Conservation (phyloP, 139 green algal genomes). For the Haematococcus lacustris region DNA sequence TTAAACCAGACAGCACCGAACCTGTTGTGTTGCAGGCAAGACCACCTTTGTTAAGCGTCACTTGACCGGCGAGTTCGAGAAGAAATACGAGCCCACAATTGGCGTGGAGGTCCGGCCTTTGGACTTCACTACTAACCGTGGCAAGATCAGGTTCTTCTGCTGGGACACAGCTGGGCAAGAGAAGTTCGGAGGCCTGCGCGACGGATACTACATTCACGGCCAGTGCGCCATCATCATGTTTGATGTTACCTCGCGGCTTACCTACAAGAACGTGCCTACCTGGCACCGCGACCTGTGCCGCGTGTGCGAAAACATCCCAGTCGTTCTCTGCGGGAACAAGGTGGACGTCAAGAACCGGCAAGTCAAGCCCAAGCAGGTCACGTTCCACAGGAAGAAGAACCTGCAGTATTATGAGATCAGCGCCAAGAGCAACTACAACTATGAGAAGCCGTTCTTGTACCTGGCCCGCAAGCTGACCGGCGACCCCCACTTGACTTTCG, state of each 20-base stretch:
- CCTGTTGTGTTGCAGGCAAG: conserved; percentile 84
- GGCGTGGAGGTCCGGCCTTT: conserved; percentile 97
- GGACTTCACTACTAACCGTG: conserved; percentile 97
- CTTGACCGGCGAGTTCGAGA: conserved; percentile 98
- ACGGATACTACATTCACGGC: conserved; percentile 99
- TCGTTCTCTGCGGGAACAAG: conserved; percentile 99
- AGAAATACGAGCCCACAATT: conserved; percentile 99
- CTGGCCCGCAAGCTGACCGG: conserved; percentile 96
- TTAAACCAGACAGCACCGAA: too few species aligned
- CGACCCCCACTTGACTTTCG: conserved; percentile 90
- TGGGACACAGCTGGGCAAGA: conserved; percentile 97
- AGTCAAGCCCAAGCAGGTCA: conserved; percentile 99
- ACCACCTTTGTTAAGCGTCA: conserved; percentile 98
- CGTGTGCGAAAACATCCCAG: conserved; percentile 99
- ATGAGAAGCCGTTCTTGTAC: conserved; percentile 99
- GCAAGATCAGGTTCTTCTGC: conserved; percentile 97
- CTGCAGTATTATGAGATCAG: conserved; percentile 99
- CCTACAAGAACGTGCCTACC: conserved; percentile 99
- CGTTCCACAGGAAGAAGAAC: conserved; percentile 98
- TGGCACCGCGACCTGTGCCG: conserved; percentile 98
- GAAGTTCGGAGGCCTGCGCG: conserved; percentile 97
- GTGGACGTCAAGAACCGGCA: conserved; percentile 99
- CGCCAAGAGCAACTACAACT: conserved; percentile 99
- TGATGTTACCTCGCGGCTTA: conserved; percentile 97
- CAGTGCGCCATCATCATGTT: conserved; percentile 99